Percentiles rank a stretch among this genome's conserved stretches.
These are phyloP conservation scores for Nakaseomyces nivariensis DNA, from an alignment of 1,139 yeast species.

Conservation along the genomic window DNA sequence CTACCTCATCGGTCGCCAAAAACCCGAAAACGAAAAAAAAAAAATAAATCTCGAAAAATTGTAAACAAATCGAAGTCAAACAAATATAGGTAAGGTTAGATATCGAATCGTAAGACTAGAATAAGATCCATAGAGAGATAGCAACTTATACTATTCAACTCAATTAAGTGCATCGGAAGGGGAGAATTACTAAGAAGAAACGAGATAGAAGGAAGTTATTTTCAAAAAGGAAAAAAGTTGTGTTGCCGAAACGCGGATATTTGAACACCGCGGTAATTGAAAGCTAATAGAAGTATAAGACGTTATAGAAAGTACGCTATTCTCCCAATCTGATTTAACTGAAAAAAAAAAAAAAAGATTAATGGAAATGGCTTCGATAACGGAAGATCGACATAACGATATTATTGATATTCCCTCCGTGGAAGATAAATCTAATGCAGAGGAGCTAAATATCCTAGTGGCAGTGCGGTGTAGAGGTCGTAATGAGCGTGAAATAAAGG, in stretches of 20 bases:
- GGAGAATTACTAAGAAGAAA: not conserved
- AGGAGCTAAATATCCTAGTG: slow-evolving; percentile 53
- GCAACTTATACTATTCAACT: not conserved
- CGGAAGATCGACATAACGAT: not conserved
- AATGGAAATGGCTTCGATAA: not conserved
- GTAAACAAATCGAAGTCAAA: not conserved
- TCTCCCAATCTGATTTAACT: too few species aligned
- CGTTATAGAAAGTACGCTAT: too few species aligned
- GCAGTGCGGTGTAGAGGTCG: slow-evolving; percentile 86
- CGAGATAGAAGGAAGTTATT: not conserved
- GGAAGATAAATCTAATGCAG: slow-evolving; percentile 13
- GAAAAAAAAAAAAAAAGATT: too few species aligned
- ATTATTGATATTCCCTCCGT: not conserved
- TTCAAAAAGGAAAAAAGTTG: too few species aligned
- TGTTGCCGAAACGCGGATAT: too few species aligned
- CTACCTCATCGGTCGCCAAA: not conserved
- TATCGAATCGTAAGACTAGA: not conserved
- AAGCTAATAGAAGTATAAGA: too few species aligned
- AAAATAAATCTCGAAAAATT: not conserved
- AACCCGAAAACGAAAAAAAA: not conserved
- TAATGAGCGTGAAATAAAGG: slow-evolving; percentile 55
- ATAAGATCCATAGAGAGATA: not conserved
- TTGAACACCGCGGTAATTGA: too few species aligned
- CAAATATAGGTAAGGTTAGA: too few species aligned
- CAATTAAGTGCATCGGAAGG: not conserved